A percentile compares a stretch with the other conserved stretches of the same genome.
These are phyloP conservation scores for Flaveria ramosissima DNA, from an alignment of 129 eudicot species.

Conservation along the genomic window DNA sequence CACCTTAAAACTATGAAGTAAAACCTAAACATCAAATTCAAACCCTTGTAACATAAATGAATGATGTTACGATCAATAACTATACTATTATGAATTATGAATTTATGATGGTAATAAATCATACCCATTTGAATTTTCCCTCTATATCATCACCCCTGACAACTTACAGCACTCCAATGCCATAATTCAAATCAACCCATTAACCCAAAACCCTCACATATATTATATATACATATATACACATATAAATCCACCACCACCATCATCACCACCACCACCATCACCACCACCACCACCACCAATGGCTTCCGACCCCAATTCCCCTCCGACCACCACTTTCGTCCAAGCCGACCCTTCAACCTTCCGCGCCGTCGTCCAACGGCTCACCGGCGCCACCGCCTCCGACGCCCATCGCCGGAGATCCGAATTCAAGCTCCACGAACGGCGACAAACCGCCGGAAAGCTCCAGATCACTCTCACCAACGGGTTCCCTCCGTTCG, in stretches of 20 bases:
- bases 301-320: constrained; percentile 39
- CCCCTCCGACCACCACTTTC: constrained; percentile 55
- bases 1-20: too few species aligned
- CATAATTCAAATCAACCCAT: constrained; percentile 19
- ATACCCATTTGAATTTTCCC: constrained; percentile 34
- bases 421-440: constrained; percentile 68
- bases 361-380: constrained; percentile 36
- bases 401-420: constrained; percentile 42
- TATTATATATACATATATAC: background rate
- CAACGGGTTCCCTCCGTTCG: constrained; percentile 24
- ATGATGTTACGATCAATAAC: background rate
- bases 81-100: background rate
- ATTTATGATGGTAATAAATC: constrained; percentile 12
- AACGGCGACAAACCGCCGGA: constrained; percentile 53
- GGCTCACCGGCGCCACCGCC: constrained; percentile 36
- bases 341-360: constrained; percentile 41
- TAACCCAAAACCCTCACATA: background rate
- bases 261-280: constrained; percentile 26
- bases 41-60: background rate
- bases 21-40: background rate
- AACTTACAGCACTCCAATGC: constrained; percentile 21
- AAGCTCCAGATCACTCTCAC: constrained; percentile 71
- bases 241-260: constrained; percentile 26
- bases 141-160: constrained; percentile 20
- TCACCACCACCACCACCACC: constrained; percentile 1